phyloP scores from a whole-genome alignment of 768 basidiomycete genomes.

The Macrolepiota dolichaula region DNA sequence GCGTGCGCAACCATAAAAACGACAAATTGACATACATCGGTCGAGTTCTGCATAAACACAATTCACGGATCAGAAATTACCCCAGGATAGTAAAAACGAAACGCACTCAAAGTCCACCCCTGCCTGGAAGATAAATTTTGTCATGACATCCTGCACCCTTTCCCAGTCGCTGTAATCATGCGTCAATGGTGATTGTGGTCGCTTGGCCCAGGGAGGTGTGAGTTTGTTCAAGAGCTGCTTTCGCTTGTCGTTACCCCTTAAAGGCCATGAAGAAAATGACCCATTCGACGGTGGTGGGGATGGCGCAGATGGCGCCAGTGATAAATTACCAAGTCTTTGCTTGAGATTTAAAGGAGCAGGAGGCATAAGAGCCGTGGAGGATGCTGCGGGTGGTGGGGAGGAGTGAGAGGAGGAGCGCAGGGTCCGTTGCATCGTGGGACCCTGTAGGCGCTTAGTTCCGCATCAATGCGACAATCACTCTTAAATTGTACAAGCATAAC shows the following conservation, averaged over 20 bases:
- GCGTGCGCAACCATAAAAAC: slow-evolving; percentile 9
- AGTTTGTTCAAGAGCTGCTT: slow-evolving; percentile 31
- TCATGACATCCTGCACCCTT: slow-evolving; percentile 63
- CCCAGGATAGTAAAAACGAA: not conserved
- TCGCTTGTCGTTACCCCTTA: slow-evolving; percentile 15
- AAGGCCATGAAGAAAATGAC: slow-evolving; percentile 8
- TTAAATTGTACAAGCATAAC: not conserved
- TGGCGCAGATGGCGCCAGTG: slow-evolving; percentile 49
- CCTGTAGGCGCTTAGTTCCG: not conserved
- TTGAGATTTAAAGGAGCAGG: slow-evolving; percentile 46
- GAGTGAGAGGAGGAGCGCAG: not conserved
- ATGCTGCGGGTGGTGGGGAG: not conserved
- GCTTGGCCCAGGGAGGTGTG: slow-evolving; percentile 49
- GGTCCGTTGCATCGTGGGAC: slow-evolving; percentile 4
- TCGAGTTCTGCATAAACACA: slow-evolving; percentile 55
- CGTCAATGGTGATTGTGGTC: slow-evolving; percentile 21
- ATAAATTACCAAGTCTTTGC: slow-evolving; percentile 64
- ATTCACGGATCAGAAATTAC: slow-evolving; percentile 9
- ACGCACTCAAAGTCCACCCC: slow-evolving; percentile 88
- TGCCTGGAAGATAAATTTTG: slow-evolving; percentile 79
- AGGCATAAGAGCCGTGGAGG: slow-evolving; percentile 12
- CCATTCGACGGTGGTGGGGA: slow-evolving; percentile 25
- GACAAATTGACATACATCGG: slow-evolving; percentile 65
- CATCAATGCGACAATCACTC: not conserved
- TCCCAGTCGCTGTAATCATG: slow-evolving; percentile 49